phyloP scores from a whole-genome alignment of 2,329 filamentous ascomycete genomes.

The Trichoderma sp. region DNA sequence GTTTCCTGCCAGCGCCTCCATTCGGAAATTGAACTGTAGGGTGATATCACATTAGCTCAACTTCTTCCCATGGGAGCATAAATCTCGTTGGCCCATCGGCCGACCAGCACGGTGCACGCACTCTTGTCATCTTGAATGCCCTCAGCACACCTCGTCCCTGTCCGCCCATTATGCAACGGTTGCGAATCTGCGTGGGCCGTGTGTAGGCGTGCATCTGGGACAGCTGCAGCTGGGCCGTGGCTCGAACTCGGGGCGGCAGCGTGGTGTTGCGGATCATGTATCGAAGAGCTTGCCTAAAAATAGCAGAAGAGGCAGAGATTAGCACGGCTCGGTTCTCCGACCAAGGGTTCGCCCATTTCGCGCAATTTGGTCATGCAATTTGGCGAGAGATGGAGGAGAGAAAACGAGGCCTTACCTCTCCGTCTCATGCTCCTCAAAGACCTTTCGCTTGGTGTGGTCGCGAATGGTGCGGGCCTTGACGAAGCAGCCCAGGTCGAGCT shows the following conservation, averaged over 20 bases:
- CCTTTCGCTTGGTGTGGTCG: slow-evolving; percentile 95
- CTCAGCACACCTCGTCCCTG: slow-evolving; percentile 86
- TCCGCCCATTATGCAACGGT: slow-evolving; percentile 90
- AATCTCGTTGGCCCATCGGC: neutral
- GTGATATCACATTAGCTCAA: neutral
- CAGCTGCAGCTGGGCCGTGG: slow-evolving; percentile 89
- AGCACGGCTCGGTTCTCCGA: neutral
- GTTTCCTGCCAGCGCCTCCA: slow-evolving; percentile 82
- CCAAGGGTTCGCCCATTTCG: neutral
- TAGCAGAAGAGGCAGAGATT: neutral
- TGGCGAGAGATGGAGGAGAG: slow-evolving; percentile 24
- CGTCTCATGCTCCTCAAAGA: slow-evolving; percentile 82
- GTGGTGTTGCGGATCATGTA: slow-evolving; percentile 94
- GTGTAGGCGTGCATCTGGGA: slow-evolving; percentile 97
- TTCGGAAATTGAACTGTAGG: slow-evolving; percentile 84
- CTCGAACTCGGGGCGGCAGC: slow-evolving; percentile 77
- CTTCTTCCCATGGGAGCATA: too few relatives aligned
- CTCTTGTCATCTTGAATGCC: slow-evolving; percentile 88
- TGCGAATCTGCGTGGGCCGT: slow-evolving; percentile 87
- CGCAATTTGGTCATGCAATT: neutral
- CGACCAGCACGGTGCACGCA: slow-evolving; percentile 40
- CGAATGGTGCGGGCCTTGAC: slow-evolving; percentile 85
- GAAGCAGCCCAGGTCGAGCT: slow-evolving; percentile 84
- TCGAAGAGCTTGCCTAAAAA: slow-evolving; percentile 77
- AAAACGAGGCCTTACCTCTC: slow-evolving; percentile 64